Evolutionary conservation across 306 rosid species (phyloP).

Genomic region (Parietaria judaica): DNA sequence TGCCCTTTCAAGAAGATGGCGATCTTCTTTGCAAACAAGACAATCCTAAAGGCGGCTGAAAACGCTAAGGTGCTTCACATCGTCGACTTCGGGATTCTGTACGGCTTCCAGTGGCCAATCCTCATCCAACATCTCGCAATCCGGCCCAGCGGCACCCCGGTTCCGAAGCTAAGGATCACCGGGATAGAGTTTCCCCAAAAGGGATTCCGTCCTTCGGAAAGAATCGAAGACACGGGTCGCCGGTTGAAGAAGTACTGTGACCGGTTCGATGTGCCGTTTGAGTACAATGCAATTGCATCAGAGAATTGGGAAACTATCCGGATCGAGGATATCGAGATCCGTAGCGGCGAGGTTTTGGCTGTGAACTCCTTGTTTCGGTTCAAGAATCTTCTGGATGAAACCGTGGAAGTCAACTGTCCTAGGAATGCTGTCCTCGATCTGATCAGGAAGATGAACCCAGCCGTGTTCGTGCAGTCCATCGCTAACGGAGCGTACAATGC

Average conservation of each 20-base stretch:
- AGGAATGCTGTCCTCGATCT: conserved; percentile 51
- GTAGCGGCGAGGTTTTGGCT: conserved; percentile 33
- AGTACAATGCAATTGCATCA: conserved; percentile 51
- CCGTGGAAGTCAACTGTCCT: conserved; percentile 54
- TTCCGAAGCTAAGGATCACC: conserved; percentile 41
- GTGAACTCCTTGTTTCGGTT: conserved; percentile 46
- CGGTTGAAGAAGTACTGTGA: conserved; percentile 58
- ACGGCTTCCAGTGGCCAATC: conserved; percentile 29
- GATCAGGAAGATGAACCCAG: conserved; percentile 60
- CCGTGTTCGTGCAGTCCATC: conserved; percentile 39
- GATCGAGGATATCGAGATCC: conserved; percentile 44
- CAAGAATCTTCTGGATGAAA: conserved; percentile 58
- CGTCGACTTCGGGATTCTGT: conserved; percentile 26
- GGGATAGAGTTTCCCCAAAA: conserved; percentile 76
- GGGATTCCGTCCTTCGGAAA: conserved; percentile 72
- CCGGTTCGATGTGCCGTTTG: conserved; percentile 65
- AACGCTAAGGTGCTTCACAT: conserved; percentile 30
- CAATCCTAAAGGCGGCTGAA: conserved; percentile 23
- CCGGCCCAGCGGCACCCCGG: conserved; percentile 27
- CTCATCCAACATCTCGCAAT: conserved; percentile 23
- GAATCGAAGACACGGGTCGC: conserved; percentile 69
- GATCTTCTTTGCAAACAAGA: conserved; percentile 21
- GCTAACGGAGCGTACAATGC: conserved; percentile 64
- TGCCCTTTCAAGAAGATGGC: conserved; percentile 31
- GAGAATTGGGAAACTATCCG: conserved; percentile 64